Base-by-base conservation (phyloP, 805 yeast genomes). In the Starmerella potacharoeniae region DNA sequence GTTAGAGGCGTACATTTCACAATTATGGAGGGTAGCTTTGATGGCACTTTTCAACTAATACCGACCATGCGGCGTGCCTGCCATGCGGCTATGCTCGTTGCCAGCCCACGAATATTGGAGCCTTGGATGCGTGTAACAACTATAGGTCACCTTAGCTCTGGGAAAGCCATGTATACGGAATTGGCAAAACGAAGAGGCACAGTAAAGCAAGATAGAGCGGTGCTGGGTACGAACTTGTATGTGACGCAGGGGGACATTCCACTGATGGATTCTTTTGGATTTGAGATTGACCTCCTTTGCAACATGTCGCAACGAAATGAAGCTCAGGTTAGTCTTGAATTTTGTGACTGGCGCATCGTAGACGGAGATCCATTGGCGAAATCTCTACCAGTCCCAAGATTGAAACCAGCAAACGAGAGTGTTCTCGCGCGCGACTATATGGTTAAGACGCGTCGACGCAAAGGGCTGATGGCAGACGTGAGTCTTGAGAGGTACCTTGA, bases 301-400 rank as follows among this genome's bases (percentile, higher is more conserved):
- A 60, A 96, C 58, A 68, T 87, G 11, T 77, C 82, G 11, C 81
- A 95, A 0, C 82, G 80, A 58, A 96, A 96, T 5, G 83, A 79
- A 62, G 90, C 93, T 0, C 75, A 80, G 74, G 79, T 88, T 47
- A 79, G 79, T 48, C 66, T 84, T 58, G 77, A 76, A 49, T 87
- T 86, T 68, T 75, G 76, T 54, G 22, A 14, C 2, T 93, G 96
- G 95, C 76, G 78, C 22, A 68, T 73, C 3, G 95, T 86, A 0
- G 95, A 96, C 1, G 98, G 98, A 0, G 88, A 91, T 70, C 97
- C 97, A 8, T 65, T 91, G 62, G 95, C 91, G 66, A 70, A 71
- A 28, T 76, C 79, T 35, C 77, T 79, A 16, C 71, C 69, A 49
- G 75, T 88, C 41, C 88, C 89, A 5, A 76, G 82, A 43, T 73